A percentile compares a stretch with the other conserved stretches of the same genome.
Evolutionary conservation across 257 asterid genomes (phyloP).

Genomic region (Nicotiana paniculata): DNA sequence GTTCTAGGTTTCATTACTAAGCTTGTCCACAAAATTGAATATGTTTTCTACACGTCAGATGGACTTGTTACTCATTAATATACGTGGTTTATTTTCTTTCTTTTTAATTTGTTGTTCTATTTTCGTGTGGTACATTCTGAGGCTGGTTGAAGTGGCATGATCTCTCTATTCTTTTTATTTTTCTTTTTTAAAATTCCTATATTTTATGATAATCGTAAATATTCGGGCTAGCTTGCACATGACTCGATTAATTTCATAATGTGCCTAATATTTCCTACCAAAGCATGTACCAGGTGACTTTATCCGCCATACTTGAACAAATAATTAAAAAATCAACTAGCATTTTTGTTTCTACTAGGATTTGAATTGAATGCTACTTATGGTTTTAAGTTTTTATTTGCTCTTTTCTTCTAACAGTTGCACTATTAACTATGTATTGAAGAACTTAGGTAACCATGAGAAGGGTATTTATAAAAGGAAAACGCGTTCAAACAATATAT

Average conservation of each 20-base stretch:
- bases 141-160: background rate
- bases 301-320: rapidly evolving
- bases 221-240: no score
- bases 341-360: no score
- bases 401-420: no score
- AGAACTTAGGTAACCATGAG: background rate
- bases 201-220: no score
- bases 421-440: no score
- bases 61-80: background rate
- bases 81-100: background rate
- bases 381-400: no score
- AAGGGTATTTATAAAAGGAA: background rate
- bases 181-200: no score
- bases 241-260: no score
- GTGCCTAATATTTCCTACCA: no score
- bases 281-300: no score
- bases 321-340: no score
- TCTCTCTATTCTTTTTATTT: background rate
- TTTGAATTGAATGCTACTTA: no score
- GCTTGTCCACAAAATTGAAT: constrained; percentile 3
- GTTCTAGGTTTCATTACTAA: background rate
- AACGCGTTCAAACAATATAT: background rate
- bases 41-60: background rate
- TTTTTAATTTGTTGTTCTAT: background rate
- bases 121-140: background rate